Evolutionary conservation across 176 grass and related monocot genomes (phyloP), one percentile per base, ranked within the genome.

Genomic region (Oryza rufipogon): DNA sequence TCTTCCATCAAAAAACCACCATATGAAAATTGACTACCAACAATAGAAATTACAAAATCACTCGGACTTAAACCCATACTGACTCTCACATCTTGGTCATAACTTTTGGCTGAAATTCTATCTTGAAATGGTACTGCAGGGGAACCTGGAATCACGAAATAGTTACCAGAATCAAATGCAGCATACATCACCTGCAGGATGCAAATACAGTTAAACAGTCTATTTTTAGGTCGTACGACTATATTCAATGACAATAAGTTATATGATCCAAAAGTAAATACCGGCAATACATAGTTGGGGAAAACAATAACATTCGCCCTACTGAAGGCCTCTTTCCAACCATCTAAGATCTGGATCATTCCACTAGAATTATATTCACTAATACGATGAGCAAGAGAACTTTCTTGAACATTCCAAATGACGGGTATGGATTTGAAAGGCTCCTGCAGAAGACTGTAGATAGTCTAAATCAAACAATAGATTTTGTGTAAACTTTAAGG

Each of bases 341-440:
- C 86, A 91, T 87, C 70, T 84, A 94, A 82, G 45, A 96, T 70
- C 81, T 91, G 93, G 91, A 78, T 61, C 88, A 90, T 88, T 34
- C 88, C 90, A 82, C 86, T 93, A 17, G 84, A 84, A 73, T 87
- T 83, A 80, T 96, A 99, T 83, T 80, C 74, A 85, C 33, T 80
- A 68, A 89, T 22, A 74, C 82, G 79, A 88, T 86, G 67, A 38
- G 91, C 93, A 17, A 96, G 91, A 23, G 92, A 92, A 79, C 36
- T 89, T 81, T 96, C 97, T 54, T 92, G 90, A 66, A 99, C 89
- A 23, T 90, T 99, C 97, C 97, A 99, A 85, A 99, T 93, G 76
- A 99, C 80, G 84, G 97, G 97, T 78, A 99, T 69, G 76, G 91
- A 94, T 94, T 92, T 96, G 90, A 99, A 99, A 88, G 97, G 97